Evolutionary conservation across 208 protist genomes (phyloP).

Genomic region (Acanthamoeba healyi): DNA sequence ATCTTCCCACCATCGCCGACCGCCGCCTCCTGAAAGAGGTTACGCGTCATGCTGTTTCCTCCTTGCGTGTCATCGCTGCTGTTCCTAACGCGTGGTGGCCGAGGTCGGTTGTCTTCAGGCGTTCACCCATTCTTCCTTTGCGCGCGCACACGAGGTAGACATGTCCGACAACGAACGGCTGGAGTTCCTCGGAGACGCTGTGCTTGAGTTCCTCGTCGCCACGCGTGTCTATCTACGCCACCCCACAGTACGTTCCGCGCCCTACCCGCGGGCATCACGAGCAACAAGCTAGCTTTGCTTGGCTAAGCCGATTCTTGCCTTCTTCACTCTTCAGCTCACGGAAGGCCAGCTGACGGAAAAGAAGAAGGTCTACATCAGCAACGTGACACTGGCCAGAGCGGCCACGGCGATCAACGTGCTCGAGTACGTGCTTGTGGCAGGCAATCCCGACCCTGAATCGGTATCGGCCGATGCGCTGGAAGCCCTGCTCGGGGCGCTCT

Average conservation of each 20-base stretch:
- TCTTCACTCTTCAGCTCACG: background rate
- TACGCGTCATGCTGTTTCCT: background rate
- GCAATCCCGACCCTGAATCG: background rate
- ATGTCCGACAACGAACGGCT: conserved; percentile 3
- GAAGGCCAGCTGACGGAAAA: conserved; percentile 45
- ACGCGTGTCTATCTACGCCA: background rate
- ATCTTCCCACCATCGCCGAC: background rate
- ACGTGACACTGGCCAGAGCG: background rate
- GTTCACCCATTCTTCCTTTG: conserved; percentile 41
- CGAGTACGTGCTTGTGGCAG: background rate
- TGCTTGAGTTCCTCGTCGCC: conserved; percentile 48
- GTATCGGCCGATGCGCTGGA: conserved; percentile 24
- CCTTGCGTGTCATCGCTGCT: background rate
- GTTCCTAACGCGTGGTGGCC: too few species aligned
- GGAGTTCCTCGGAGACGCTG: conserved; percentile 61
- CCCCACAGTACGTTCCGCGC: background rate
- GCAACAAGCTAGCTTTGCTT: too few species aligned
- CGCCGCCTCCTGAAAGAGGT: conserved; percentile 33
- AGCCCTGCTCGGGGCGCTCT: conserved; percentile 48
- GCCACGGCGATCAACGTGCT: conserved; percentile 5
- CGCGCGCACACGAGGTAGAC: background rate
- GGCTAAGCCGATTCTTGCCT: background rate
- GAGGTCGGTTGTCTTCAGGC: background rate
- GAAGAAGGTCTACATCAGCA: background rate
- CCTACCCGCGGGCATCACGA: too few species aligned